Conservation (phyloP, 2,329 filamentous ascomycete species). For the Ophiostoma tasmaniense region DNA sequence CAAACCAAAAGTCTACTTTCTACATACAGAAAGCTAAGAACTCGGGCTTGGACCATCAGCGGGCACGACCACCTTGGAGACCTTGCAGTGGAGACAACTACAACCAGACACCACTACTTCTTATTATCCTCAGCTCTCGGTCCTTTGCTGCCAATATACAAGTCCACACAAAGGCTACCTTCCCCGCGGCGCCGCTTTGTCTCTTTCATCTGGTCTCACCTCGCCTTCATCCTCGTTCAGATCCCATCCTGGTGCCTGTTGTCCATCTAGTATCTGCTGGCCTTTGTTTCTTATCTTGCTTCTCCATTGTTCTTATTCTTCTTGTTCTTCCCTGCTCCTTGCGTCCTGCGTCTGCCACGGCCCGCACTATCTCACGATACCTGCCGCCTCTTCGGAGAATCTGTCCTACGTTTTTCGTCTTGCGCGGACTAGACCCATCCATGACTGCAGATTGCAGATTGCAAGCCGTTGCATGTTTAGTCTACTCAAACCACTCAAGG, state of each 20-base stretch:
- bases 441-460: not conserved
- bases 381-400: not conserved
- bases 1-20: not conserved
- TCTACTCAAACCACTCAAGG: not conserved
- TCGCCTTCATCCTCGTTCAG: not conserved
- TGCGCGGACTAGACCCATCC: not conserved
- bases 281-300: not conserved
- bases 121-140: not conserved
- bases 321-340: not conserved
- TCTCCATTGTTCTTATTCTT: not conserved
- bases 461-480: not conserved
- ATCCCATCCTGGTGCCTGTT: not conserved
- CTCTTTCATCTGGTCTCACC: constrained; percentile 3
- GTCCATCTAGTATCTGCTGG: not conserved
- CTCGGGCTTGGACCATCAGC: constrained; percentile 6
- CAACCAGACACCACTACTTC: not conserved
- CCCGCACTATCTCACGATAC: not conserved
- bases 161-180: not conserved
- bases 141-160: not conserved
- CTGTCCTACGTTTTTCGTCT: not conserved
- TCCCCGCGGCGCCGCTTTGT: constrained; percentile 9
- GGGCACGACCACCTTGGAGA: constrained; percentile 9
- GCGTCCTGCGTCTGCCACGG: not conserved
- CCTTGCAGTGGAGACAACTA: constrained; percentile 13
- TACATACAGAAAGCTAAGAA: not conserved